A percentile compares a stretch with the other conserved stretches of the same genome.
Conservation (phyloP, 2,329 filamentous ascomycete genomes). For the Aspergillus aculeatinus region DNA sequence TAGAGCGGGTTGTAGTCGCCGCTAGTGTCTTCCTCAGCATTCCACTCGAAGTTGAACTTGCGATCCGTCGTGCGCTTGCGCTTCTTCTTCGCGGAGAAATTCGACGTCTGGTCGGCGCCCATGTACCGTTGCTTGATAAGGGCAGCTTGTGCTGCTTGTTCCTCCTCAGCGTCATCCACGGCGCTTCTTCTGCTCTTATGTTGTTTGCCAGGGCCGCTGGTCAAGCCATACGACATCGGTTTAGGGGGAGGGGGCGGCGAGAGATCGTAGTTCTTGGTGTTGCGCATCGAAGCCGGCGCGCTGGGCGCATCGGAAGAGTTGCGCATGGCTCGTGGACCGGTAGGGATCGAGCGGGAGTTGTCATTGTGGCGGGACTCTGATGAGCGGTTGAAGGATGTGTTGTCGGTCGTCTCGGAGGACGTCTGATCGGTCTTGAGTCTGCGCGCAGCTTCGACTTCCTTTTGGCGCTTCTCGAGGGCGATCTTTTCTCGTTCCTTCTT, state of each 20-base stretch:
- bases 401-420: conserved; percentile 24
- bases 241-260: conserved; percentile 49
- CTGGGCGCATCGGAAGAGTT: conserved; percentile 50
- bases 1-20: conserved; percentile 80
- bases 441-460: conserved; percentile 66
- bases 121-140: conserved; percentile 82
- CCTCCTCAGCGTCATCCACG: conserved; percentile 51
- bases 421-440: conserved; percentile 47
- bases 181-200: background rate
- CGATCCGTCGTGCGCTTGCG: conserved; percentile 86
- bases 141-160: conserved; percentile 66
- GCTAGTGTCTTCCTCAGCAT: conserved; percentile 88
- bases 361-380: conserved; percentile 24
- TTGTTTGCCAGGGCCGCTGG: background rate
- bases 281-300: conserved; percentile 53
- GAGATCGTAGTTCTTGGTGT: conserved; percentile 53
- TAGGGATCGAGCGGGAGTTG: conserved; percentile 55
- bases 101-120: conserved; percentile 85
- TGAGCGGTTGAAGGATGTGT: conserved; percentile 19
- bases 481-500: conserved; percentile 79
- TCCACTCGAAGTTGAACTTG: conserved; percentile 99
- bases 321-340: conserved; percentile 69
- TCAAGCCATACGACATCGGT: conserved; percentile 7
- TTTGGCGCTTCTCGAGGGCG: conserved; percentile 72
- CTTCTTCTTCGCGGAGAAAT: conserved; percentile 95